Evolutionary conservation across 345 rosid species (phyloP), one percentile per base, ranked within the genome.

Genomic region (Gossypium sturtianum): DNA sequence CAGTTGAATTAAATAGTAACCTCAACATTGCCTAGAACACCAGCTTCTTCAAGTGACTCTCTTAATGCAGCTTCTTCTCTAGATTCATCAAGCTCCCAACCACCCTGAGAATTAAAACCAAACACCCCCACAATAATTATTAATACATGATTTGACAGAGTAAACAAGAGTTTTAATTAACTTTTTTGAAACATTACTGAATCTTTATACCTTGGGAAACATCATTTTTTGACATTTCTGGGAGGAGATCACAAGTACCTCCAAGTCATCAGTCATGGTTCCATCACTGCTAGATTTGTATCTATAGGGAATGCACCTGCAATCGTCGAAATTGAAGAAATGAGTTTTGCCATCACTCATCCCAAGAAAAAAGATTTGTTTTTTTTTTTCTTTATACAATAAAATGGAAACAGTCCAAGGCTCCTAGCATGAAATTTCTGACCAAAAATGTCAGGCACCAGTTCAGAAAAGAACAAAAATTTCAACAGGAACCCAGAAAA

Each of bases 1-100:
- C 41, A 5, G 17, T 10, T 56, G 23, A 38, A 57, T 23, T 9
- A 29, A 9, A 15, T 12, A 51, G 80, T 58, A 43, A 93, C 98
- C 97, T 90, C 85, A 70, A 93, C 86, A 57, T 74, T 69, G 74
- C 98, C 98, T 29, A 80, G 78, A 77, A 93, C 97, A 20, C 98
- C 98, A 66, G 97, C 98, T 81, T 93, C 98, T 84, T 91, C 98
- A 17, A 86, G 29, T 44, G 91, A 85, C 61, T 93, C 98, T 57
- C 98, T 78, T 8, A 87, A 80, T 34, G 97, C 97, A 7, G 98
- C 95, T 84, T 91, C 89, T 74, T 88, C 87, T 7, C 83, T 70
- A 59, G 97, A 83, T 89, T 93, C 98, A 80, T 93, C 97, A 49
- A 93, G 82, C 77, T 93, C 98, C 98, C 98, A 93, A 41, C 98